Conservation (phyloP, 2,329 filamentous ascomycete genomes). For the Trichoderma atroviride region DNA sequence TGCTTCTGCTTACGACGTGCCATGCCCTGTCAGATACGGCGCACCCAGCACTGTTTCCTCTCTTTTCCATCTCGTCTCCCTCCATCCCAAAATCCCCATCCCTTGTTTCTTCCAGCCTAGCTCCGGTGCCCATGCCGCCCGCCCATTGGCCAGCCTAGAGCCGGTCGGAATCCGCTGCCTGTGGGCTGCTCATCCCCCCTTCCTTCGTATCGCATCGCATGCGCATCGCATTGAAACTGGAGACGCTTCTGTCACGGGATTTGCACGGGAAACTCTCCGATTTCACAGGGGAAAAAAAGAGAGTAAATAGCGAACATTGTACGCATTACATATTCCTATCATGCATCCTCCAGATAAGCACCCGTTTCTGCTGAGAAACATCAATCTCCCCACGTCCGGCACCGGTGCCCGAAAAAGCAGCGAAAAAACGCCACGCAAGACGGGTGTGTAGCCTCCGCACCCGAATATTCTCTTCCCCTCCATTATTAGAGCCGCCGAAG, state of each 20-base stretch:
- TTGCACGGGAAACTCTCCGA: background rate
- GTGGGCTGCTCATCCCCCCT: background rate
- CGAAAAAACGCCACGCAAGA: background rate
- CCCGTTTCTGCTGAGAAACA: background rate
- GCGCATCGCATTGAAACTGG: background rate
- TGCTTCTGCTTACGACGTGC: background rate
- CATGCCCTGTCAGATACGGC: background rate
- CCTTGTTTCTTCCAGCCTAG: conserved; percentile 9
- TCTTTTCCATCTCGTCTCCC: background rate
- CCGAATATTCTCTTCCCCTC: background rate
- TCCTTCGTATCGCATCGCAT: conserved; percentile 17
- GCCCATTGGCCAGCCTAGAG: conserved; percentile 6
- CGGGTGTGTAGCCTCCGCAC: background rate
- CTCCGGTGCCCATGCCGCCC: background rate
- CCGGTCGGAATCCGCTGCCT: background rate
- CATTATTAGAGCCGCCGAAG: background rate
- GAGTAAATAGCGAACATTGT: background rate
- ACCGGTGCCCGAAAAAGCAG: background rate
- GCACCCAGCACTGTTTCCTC: background rate
- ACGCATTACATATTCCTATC: no score
- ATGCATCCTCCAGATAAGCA: no score
- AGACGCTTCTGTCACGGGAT: background rate
- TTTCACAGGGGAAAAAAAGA: background rate
- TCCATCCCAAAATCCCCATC: background rate
- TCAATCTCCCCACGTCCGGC: background rate